These are phyloP conservation scores for Ustilago shanxiensis DNA, from an alignment of 1,284 basidiomycete species.

Conservation along the genomic window DNA sequence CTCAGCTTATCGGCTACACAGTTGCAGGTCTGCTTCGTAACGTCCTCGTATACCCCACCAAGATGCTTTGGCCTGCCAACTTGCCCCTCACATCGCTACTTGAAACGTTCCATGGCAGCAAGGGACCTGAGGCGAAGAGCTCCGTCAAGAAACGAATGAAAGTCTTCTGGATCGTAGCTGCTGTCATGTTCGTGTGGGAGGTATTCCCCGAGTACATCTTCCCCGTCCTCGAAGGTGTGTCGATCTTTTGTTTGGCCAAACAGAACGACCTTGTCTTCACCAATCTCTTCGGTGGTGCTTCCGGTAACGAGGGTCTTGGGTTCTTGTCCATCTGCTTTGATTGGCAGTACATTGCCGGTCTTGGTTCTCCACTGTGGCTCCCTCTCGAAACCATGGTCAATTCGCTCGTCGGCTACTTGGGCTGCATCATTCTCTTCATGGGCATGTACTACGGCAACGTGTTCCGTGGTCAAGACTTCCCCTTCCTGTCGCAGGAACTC, in stretches of 20 bases:
- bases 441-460: slow-evolving; percentile 47
- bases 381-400: slow-evolving; percentile 45
- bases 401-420: slow-evolving; percentile 26
- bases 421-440: slow-evolving; percentile 38
- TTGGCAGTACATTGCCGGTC: slow-evolving; percentile 43
- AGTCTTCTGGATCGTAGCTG: slow-evolving; percentile 75
- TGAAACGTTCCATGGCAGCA: slow-evolving; percentile 59
- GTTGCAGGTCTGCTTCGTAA: slow-evolving; percentile 71
- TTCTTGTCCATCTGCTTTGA: slow-evolving; percentile 44
- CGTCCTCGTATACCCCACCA: slow-evolving; percentile 41
- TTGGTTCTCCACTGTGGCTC: slow-evolving; percentile 37
- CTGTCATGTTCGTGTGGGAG: slow-evolving; percentile 45
- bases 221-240: slow-evolving; percentile 65
- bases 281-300: slow-evolving; percentile 46
- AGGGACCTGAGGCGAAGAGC: slow-evolving; percentile 53
- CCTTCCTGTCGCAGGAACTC: slow-evolving; percentile 41
- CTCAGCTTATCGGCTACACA: slow-evolving; percentile 78
- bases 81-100: slow-evolving; percentile 59
- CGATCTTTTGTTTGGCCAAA: slow-evolving; percentile 72
- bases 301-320: slow-evolving; percentile 42
- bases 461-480: slow-evolving; percentile 37
- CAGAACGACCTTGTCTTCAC: slow-evolving; percentile 38
- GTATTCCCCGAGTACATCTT: slow-evolving; percentile 73
- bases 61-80: slow-evolving; percentile 69
- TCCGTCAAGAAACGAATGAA: slow-evolving; percentile 75